phyloP scores from a whole-genome alignment of 345 rosid species.

The Salix brachista region DNA sequence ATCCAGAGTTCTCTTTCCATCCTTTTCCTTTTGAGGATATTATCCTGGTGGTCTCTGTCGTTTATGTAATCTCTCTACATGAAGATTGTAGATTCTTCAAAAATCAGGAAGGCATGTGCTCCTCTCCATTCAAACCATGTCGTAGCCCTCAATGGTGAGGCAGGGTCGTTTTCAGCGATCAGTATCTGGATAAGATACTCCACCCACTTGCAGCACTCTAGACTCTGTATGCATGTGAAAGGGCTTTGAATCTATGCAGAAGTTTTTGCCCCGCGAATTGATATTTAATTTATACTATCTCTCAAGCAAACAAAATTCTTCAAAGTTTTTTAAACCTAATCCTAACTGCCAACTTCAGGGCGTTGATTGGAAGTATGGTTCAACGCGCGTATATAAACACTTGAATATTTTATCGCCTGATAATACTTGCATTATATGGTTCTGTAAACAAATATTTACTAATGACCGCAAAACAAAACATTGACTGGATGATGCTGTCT shows the following conservation, averaged over 20 bases:
- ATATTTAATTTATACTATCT: not conserved
- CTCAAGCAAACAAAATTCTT: not conserved
- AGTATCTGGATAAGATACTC: not conserved
- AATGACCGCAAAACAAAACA: not conserved
- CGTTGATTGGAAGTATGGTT: not conserved
- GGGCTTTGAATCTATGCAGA: not conserved
- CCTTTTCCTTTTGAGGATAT: not conserved
- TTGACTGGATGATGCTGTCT: not conserved
- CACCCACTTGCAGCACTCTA: not conserved
- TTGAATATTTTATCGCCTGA: not conserved
- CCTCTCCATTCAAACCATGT: not conserved
- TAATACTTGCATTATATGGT: not conserved
- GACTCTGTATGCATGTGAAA: not conserved
- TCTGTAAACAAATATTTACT: not conserved
- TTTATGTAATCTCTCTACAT: not conserved
- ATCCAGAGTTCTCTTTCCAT: not conserved
- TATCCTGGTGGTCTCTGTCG: not conserved
- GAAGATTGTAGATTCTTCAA: not conserved
- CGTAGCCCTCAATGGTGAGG: not conserved
- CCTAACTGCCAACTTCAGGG: constrained; percentile 11
- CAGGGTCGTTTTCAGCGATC: not conserved
- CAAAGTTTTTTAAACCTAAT: constrained; percentile 2
- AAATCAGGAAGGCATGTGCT: not conserved
- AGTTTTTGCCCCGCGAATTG: not conserved
- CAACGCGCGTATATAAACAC: not conserved